Conservation (phyloP, 148 eudicot genomes). For the Rhododendron henanense region DNA sequence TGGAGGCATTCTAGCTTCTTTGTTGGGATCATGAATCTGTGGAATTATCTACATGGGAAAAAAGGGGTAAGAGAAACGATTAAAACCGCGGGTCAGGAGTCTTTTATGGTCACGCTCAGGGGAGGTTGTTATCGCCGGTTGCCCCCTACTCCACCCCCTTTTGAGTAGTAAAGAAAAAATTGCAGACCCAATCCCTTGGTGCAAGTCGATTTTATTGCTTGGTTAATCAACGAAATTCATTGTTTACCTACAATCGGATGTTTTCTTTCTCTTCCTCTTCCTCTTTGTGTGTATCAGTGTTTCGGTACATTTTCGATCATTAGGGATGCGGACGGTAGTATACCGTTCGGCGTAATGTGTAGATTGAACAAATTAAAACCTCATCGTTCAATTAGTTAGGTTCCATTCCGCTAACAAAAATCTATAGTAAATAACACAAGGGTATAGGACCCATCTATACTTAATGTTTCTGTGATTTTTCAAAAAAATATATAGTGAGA, state of each 20-base stretch:
- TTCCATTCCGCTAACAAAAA: no score
- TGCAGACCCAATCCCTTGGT: background rate
- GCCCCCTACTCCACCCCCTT: no score
- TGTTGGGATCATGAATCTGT: background rate
- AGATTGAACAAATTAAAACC: background rate
- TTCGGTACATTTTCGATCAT: background rate
- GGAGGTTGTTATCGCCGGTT: background rate
- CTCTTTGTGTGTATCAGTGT: background rate
- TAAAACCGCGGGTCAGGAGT: background rate
- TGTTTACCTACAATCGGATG: background rate
- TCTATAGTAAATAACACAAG: no score
- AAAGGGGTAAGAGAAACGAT: background rate
- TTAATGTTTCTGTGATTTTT: no score
- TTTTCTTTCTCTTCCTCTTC: background rate
- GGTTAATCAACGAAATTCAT: no score
- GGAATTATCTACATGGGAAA: background rate
- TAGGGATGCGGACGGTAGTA: background rate
- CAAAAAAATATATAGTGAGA: no score
- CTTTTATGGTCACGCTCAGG: background rate
- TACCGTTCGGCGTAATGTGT: background rate
- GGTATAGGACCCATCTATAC: no score
- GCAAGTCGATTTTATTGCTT: background rate
- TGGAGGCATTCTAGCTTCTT: background rate
- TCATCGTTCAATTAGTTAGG: background rate
- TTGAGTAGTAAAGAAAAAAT: no score